These are phyloP conservation scores for Trebouxiophyceae sp. DNA, from an alignment of 163 green algal species.

Conservation along the genomic window DNA sequence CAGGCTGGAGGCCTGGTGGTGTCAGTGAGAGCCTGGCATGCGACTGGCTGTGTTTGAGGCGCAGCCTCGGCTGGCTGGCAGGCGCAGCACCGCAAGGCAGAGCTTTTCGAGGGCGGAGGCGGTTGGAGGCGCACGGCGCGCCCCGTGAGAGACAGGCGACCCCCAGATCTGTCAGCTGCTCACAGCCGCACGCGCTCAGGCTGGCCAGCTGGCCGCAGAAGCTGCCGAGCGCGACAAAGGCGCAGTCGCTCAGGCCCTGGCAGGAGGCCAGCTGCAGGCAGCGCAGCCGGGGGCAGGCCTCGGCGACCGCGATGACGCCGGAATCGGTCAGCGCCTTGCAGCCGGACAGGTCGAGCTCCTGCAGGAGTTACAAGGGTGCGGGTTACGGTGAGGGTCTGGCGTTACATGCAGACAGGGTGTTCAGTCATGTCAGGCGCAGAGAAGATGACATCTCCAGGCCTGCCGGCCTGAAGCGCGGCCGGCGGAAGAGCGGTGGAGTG, in stretches of 20 bases:
- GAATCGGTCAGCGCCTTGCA: slow-evolving; percentile 8
- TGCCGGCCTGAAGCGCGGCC: too few relatives aligned
- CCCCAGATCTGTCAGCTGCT: slow-evolving; percentile 3
- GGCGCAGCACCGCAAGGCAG: background rate
- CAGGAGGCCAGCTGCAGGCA: slow-evolving; percentile 3
- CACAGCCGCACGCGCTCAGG: slow-evolving; percentile 12
- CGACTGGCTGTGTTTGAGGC: background rate
- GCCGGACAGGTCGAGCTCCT: slow-evolving; percentile 10
- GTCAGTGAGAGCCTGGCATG: too few relatives aligned
- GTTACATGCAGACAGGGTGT: too few relatives aligned
- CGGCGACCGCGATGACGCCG: slow-evolving; percentile 1
- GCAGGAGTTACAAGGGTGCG: too few relatives aligned
- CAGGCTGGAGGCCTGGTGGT: slow-evolving; percentile 1
- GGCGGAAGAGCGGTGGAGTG: too few relatives aligned
- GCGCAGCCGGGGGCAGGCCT: background rate
- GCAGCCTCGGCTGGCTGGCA: background rate
- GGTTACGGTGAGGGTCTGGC: too few relatives aligned
- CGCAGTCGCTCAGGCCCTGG: background rate
- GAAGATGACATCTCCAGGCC: too few relatives aligned
- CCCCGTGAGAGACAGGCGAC: background rate
- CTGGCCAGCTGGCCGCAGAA: background rate
- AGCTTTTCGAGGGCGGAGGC: background rate
- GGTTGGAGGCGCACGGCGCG: background rate
- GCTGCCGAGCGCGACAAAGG: slow-evolving; percentile 3
- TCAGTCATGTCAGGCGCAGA: too few relatives aligned